Evolutionary conservation across 1,284 basidiomycete genomes (phyloP).

Genomic region (Golubevia pallescens): DNA sequence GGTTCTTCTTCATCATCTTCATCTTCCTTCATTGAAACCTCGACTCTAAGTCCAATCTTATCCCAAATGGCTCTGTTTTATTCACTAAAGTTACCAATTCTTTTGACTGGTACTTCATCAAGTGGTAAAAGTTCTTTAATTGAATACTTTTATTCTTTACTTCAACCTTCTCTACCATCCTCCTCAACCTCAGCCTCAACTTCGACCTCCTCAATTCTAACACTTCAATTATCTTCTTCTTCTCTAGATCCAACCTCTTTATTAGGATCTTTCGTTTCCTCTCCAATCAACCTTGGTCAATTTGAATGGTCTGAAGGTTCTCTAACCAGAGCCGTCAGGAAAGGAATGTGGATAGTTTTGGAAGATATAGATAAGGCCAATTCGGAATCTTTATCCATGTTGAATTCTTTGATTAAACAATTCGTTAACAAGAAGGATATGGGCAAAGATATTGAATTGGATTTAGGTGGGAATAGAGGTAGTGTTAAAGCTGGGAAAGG

Average conservation of each 20-base stretch:
- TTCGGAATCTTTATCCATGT: slow-evolving; percentile 33
- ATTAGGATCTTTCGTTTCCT: slow-evolving; percentile 91
- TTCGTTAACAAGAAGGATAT: too few species aligned
- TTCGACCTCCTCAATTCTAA: too few species aligned
- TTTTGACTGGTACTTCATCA: slow-evolving; percentile 48
- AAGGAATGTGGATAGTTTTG: slow-evolving; percentile 91
- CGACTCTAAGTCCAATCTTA: slow-evolving; percentile 17
- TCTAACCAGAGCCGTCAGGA: slow-evolving; percentile 84
- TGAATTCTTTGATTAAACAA: slow-evolving; percentile 34
- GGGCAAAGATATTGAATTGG: too few species aligned
- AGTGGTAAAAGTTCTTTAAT: slow-evolving; percentile 56
- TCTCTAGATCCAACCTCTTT: slow-evolving; percentile 92
- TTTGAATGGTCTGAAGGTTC: slow-evolving; percentile 98
- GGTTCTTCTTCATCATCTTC: too few species aligned
- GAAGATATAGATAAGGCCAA: slow-evolving; percentile 79
- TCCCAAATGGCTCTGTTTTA: slow-evolving; percentile 32
- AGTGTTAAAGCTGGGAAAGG: too few species aligned
- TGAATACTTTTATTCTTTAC: slow-evolving; percentile 17
- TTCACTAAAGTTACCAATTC: slow-evolving; percentile 33
- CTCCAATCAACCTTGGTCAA: slow-evolving; percentile 79
- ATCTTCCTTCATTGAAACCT: slow-evolving; percentile 17
- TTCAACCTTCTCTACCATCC: background rate
- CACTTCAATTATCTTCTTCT: too few species aligned
- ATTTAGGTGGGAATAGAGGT: too few species aligned
- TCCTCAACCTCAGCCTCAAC: too few species aligned